Base-by-base conservation (phyloP, 148 eudicot genomes). In the Limonium bicolor region DNA sequence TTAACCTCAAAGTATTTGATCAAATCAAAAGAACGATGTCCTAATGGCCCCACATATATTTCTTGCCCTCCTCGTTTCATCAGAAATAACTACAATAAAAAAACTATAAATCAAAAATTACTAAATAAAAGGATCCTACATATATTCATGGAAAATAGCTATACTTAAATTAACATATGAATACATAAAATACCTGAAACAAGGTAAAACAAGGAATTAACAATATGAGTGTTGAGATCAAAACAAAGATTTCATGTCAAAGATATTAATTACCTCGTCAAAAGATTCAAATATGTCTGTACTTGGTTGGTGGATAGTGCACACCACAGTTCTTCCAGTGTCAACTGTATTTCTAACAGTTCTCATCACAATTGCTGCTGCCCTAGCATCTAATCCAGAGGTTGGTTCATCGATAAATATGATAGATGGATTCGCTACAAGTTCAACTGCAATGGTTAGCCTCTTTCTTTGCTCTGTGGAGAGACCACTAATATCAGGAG, bases 351-450 rank as follows among this genome's bases (percentile, higher is more conserved):
- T 71, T 36, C 68, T 77, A 3, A 78, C 72, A 3, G 71, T 58
- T 28, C 87, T 69, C 78, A 74, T 79, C 19, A 79, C 82, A 25
- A 74, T 71, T 12, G 87, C 87, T 1, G 87, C 87, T 33, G 82
- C 63, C 59, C 74, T 68, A 5, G 86, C 77, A 65, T 78, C 86
- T 20, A 78, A 57, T 10, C 86, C 86, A 10, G 86, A 66, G 41
- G 77, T 78, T 5, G 86, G 86, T 47, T 77, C 85, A 46, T 77
- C 85, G 73, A 73, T 73, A 45, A 77, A 69, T 23, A 77, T 69
- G 7, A 77, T 59, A 1, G 86, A 64, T 3, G 86, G 86, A 50
- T 73, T 78, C 10, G 86, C 70, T 26, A 78, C 80, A 20, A 76
- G 59, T 51, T 76, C 83, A 11, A 76, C 85, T 6, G 80, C 85